A percentile compares a stretch with the other conserved stretches of the same genome.
Conservation (phyloP, 768 basidiomycete genomes). For the Asterophora lycoperdoides region DNA sequence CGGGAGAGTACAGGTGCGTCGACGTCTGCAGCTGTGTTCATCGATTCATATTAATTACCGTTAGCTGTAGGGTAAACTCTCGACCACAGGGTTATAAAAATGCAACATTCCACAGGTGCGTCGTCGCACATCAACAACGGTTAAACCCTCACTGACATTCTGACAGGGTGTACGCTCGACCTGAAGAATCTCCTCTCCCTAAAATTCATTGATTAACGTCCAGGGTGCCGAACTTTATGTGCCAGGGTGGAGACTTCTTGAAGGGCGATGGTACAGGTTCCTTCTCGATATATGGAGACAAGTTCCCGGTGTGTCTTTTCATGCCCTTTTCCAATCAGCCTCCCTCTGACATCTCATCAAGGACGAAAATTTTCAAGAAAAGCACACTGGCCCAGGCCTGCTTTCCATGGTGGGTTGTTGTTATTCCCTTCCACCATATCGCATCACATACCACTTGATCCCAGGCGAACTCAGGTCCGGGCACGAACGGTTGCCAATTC, state of each 20-base stretch:
- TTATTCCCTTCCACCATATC: background rate
- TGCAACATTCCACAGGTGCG: conserved; percentile 88
- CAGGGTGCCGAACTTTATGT: conserved; percentile 93
- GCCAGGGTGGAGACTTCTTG: conserved; percentile 96
- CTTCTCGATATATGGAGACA: conserved; percentile 96
- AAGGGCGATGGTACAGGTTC: conserved; percentile 94
- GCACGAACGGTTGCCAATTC: conserved; percentile 97
- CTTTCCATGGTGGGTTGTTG: conserved; percentile 73
- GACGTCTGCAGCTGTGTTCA: background rate
- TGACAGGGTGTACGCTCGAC: conserved; percentile 60
- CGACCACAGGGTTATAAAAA: conserved; percentile 89
- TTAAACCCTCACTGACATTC: background rate
- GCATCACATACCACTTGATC: background rate
- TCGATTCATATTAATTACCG: conserved; percentile 13
- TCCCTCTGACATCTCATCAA: conserved; percentile 23
- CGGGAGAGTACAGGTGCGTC: conserved; percentile 87
- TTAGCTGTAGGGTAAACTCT: conserved; percentile 58
- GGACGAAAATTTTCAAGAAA: conserved; percentile 95
- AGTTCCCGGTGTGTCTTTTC: conserved; percentile 66
- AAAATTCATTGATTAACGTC: background rate
- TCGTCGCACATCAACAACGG: background rate
- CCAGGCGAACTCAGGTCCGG: conserved; percentile 92
- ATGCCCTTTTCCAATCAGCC: background rate
- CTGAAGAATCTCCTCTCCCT: conserved; percentile 2
- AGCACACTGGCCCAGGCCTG: conserved; percentile 81